Base-by-base conservation (phyloP, 2,329 filamentous ascomycete species). In the Aspergillus sp. region DNA sequence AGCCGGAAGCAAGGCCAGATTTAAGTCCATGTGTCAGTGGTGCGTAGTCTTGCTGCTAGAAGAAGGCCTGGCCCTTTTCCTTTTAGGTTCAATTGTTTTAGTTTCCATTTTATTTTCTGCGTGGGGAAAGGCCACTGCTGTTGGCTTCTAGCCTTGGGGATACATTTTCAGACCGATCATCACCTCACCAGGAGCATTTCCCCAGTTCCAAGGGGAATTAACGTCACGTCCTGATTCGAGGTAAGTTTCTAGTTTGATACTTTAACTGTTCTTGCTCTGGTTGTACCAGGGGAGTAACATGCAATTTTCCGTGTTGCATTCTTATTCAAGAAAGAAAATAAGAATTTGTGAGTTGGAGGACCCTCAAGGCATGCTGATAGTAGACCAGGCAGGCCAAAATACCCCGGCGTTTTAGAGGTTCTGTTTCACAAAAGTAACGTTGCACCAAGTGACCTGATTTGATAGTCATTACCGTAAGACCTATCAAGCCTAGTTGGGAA, bases 351-450 rank as follows among this genome's bases (percentile, higher is more conserved):
- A 53, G 62, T 62, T 65, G 61, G 62, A 65, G 15, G 13, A 58
- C 56, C 52, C 54, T 58, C 54, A 62, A 59, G 55, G 43, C 36
- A 59, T 51, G 57, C 59, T 61, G 60, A 59, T 65, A 59, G 63
- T 64, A 65, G 64, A 63, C 66, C 57, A 69, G 65, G 68, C 54
- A 62, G 65, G 43, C 64, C 62, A 55, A 30, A 64, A 63, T 64
- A 57, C 57, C 68, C 67, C 63, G 68, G 69, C 66, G 62, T 68
- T 70, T 72, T 66, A 68, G 67, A 73, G 66, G 58, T 63, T 61
- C 68, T 65, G 74, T 76, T 70, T 68, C 73, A 77, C 75, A 70
- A 69, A 59, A 66, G 74, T 75, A 76, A 76, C 74, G 74, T 76
- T 70, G 69, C 71, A 76, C 72, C 57, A 63, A 57, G 52, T 65